A percentile compares a stretch with the other conserved stretches of the same genome.
phyloP scores from a whole-genome alignment of 805 yeast species.

The Brettanomyces sp. region DNA sequence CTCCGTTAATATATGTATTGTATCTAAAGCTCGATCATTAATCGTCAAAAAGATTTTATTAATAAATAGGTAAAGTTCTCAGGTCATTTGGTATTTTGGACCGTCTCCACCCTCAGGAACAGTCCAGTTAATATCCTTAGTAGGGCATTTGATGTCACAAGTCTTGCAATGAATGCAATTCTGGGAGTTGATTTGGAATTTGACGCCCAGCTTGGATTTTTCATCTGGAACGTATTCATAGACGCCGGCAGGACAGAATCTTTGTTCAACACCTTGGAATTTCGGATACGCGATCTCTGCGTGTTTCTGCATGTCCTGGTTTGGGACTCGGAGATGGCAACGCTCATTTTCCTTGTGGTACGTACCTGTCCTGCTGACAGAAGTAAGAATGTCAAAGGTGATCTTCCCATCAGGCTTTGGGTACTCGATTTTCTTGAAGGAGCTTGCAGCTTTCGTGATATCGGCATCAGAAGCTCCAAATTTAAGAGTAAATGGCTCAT shows the following conservation, averaged over 20 bases:
- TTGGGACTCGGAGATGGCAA: slow-evolving; percentile 69
- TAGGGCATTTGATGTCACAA: slow-evolving; percentile 93
- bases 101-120: slow-evolving; percentile 99
- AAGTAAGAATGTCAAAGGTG: slow-evolving; percentile 85
- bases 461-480: slow-evolving; percentile 62
- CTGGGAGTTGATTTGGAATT: slow-evolving; percentile 90
- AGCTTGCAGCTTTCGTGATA: slow-evolving; percentile 57
- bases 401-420: slow-evolving; percentile 95
- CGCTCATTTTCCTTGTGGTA: slow-evolving; percentile 91
- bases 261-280: slow-evolving; percentile 78
- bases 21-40: too few relatives aligned
- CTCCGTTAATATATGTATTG: too few relatives aligned
- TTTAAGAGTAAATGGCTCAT: slow-evolving; percentile 79
- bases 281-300: slow-evolving; percentile 61
- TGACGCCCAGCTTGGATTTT: slow-evolving; percentile 48
- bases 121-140: slow-evolving; percentile 89
- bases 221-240: slow-evolving; percentile 80
- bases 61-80: neutral
- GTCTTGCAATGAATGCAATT: slow-evolving; percentile 98
- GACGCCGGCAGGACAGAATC: slow-evolving; percentile 98
- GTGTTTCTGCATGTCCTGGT: slow-evolving; percentile 58
- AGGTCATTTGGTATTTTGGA: slow-evolving; percentile 85
- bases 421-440: slow-evolving; percentile 66
- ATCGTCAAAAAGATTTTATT: too few relatives aligned
- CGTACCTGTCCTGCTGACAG: slow-evolving; percentile 96